phyloP scores from a whole-genome alignment of 2,329 filamentous ascomycete species.

The Rutstroemia sp. region DNA sequence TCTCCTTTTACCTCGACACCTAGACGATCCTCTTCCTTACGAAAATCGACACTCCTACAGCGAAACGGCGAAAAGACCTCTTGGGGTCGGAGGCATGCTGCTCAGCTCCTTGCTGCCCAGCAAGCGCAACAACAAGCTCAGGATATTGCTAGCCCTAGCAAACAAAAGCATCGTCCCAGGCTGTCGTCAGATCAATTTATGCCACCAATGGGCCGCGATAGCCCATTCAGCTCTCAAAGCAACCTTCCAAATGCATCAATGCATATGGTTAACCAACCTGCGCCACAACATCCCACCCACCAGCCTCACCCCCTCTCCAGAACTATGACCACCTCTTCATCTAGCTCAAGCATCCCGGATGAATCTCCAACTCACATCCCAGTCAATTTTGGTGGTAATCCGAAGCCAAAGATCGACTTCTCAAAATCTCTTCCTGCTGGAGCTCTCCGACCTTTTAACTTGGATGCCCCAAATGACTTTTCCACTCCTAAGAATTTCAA shows the following conservation, averaged over 20 bases:
- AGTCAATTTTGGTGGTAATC: conserved; percentile 44
- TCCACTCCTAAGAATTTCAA: conserved; percentile 74
- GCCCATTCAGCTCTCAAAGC: conserved; percentile 52
- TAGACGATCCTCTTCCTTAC: conserved; percentile 67
- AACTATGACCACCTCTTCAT: conserved; percentile 80
- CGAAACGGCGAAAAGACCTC: conserved; percentile 63
- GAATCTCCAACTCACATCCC: conserved; percentile 60
- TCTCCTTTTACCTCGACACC: conserved; percentile 44
- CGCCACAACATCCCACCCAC: conserved; percentile 27
- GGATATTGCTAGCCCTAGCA: conserved; percentile 49
- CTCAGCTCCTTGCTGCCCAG: conserved; percentile 34
- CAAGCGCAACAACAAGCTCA: conserved; percentile 24
- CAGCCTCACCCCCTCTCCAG: conserved; percentile 79
- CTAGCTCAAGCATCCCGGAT: conserved; percentile 67
- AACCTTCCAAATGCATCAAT: conserved; percentile 46
- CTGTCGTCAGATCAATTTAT: conserved; percentile 75
- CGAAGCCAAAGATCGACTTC: conserved; percentile 50
- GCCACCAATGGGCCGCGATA: conserved; percentile 56
- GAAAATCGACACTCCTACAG: conserved; percentile 84
- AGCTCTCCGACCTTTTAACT: conserved; percentile 42
- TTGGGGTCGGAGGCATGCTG: conserved; percentile 52
- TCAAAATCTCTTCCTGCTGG: conserved; percentile 71
- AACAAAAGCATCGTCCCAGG: conserved; percentile 57
- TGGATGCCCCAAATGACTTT: conserved; percentile 42
- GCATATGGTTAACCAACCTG: conserved; percentile 38